Percentiles rank a stretch among this genome's conserved stretches.
These are phyloP conservation scores for Gymnopus androsaceus DNA, from an alignment of 1,284 basidiomycete genomes.

Conservation along the genomic window DNA sequence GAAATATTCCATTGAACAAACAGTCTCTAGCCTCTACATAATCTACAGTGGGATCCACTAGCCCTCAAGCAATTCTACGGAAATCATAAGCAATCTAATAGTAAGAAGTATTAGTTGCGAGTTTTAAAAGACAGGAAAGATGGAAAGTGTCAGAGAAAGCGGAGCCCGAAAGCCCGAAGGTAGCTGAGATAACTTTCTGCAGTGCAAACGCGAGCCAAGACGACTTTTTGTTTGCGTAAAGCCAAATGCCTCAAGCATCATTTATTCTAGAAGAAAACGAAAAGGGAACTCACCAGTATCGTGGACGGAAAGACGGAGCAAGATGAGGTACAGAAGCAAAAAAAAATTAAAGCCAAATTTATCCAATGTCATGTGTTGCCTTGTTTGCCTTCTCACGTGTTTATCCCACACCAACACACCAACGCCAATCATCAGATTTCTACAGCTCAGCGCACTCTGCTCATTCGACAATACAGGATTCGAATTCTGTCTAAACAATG, in stretches of 20 bases:
- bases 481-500: neutral
- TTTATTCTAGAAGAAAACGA: slow-evolving; percentile 27
- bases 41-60: too few species aligned
- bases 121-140: too few species aligned
- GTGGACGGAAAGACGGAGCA: neutral
- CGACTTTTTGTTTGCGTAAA: slow-evolving; percentile 53
- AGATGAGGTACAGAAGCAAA: neutral
- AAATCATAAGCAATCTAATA: too few species aligned
- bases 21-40: too few species aligned
- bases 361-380: too few species aligned
- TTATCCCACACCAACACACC: too few species aligned
- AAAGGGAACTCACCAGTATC: slow-evolving; percentile 27
- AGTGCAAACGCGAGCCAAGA: slow-evolving; percentile 39
- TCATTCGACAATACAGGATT: too few species aligned
- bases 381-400: too few species aligned
- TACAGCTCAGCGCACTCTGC: neutral
- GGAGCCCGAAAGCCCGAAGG: slow-evolving; percentile 43
- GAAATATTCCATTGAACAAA: too few species aligned
- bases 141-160: slow-evolving; percentile 48
- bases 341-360: too few species aligned
- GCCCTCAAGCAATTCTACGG: too few species aligned
- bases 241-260: slow-evolving; percentile 94
- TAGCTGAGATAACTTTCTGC: slow-evolving; percentile 56
- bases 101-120: too few species aligned
- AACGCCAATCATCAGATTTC: neutral